phyloP scores from a whole-genome alignment of 73 alveolate species.

The Tetrahymena elliotti region DNA sequence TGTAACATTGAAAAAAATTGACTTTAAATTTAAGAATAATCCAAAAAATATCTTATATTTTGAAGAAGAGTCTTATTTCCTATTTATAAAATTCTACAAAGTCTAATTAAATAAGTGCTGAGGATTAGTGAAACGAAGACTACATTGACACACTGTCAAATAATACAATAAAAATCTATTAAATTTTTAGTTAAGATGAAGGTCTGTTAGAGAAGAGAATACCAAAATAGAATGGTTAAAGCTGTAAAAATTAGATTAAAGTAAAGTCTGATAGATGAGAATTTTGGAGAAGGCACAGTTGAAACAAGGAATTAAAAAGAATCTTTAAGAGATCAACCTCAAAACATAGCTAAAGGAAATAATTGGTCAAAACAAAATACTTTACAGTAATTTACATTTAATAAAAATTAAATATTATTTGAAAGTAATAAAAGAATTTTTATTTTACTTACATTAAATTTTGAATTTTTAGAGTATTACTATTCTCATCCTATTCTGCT shows the following conservation, averaged over 20 bases:
- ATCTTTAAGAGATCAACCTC: not conserved
- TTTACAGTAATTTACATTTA: not conserved
- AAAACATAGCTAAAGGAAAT: not conserved
- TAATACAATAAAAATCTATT: not conserved
- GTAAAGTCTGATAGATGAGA: not conserved
- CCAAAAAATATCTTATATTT: not conserved
- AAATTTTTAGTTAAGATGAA: not conserved
- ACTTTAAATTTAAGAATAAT: not conserved
- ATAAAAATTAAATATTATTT: not conserved
- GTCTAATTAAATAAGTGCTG: not conserved
- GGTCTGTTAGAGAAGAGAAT: not conserved
- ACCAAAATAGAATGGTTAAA: not conserved
- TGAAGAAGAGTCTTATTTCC: not conserved
- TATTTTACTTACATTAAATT: not conserved
- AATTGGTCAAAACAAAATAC: not conserved
- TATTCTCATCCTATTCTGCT: not conserved
- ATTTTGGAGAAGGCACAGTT: not conserved
- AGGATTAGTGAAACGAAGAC: not conserved
- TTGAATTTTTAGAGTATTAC: not conserved
- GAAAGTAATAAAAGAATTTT: not conserved
- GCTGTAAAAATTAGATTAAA: not conserved
- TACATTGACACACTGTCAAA: not conserved
- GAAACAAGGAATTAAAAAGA: not conserved
- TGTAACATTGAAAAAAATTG: not conserved
- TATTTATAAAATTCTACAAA: not conserved